Evolutionary conservation across 306 rosid species (phyloP), one percentile per base, ranked within the genome.

Genomic region (Fragaria nilgerrensis): DNA sequence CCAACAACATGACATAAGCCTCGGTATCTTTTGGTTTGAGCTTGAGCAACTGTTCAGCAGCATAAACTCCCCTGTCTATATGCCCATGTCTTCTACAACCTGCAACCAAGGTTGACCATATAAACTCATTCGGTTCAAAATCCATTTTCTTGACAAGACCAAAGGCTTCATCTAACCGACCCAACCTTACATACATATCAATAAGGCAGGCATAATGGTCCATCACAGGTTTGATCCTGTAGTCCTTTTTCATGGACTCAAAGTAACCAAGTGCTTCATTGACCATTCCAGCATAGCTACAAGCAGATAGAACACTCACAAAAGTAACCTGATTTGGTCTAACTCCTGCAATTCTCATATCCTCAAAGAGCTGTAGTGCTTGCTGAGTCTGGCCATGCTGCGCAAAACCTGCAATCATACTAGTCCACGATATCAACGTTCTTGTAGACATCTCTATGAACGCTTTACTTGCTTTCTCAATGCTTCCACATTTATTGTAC

Each of bases 391-490:
- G 75, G 59, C 98, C 93, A 48, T 90, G 93, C 75, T 81, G 96
- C 22, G 98, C 87, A 86, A 85, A 85, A 79, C 96, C 90, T 14
- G 93, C 75, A 59, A 92, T 92, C 93, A 95, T 88, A 23, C 96
- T 85, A 75, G 98, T 95, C 98, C 98, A 95, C 11, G 88, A 87
- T 80, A 95, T 87, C 90, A 92, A 67, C 74, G 97, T 95, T 83
- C 97, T 90, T 11, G 84, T 84, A 56, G 94, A 78, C 98, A 92
- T 90, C 84, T 95, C 97, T 11, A 95, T 68, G 56, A 95, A 95
- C 73, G 90, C 93, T 80, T 90, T 95, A 80, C 88, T 86, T 61
- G 98, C 96, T 73, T 78, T 86, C 84, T 95, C 93, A 36, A 88
- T 86, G 79, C 85, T 90, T 75, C 96, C 98, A 77, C 98, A 95